phyloP scores from a whole-genome alignment of 306 rosid genomes.

The Casuarina glauca region DNA sequence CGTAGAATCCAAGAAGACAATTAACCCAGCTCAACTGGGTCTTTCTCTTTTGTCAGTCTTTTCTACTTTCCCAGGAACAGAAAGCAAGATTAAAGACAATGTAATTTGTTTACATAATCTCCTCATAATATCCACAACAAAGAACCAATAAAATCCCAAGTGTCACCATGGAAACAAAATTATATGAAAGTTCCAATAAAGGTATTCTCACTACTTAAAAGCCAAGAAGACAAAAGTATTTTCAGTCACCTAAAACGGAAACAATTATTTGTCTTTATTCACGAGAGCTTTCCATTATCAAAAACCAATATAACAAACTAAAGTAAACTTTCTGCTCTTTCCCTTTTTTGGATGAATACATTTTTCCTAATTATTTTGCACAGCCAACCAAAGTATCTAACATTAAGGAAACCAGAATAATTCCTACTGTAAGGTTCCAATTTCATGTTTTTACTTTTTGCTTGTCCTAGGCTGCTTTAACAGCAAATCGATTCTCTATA shows the following conservation, averaged over 20 bases:
- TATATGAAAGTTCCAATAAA: background rate
- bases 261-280: background rate
- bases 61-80: background rate
- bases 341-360: too few species aligned
- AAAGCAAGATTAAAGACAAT: background rate
- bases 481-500: background rate
- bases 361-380: background rate
- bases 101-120: background rate
- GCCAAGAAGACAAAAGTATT: background rate
- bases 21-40: background rate
- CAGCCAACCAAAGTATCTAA: background rate
- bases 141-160: background rate
- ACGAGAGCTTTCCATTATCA: background rate
- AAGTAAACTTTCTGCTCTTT: background rate
- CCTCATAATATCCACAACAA: background rate
- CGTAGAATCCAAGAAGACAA: background rate
- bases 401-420: background rate
- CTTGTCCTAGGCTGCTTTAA: background rate
- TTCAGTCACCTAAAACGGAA: background rate
- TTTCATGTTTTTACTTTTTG: background rate
- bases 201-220: background rate
- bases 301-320: background rate
- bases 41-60: background rate
- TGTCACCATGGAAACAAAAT: background rate
- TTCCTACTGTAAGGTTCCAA: background rate